Evolutionary conservation across 2,329 filamentous ascomycete genomes (phyloP).

Genomic region (Trichoderma pleuroti): DNA sequence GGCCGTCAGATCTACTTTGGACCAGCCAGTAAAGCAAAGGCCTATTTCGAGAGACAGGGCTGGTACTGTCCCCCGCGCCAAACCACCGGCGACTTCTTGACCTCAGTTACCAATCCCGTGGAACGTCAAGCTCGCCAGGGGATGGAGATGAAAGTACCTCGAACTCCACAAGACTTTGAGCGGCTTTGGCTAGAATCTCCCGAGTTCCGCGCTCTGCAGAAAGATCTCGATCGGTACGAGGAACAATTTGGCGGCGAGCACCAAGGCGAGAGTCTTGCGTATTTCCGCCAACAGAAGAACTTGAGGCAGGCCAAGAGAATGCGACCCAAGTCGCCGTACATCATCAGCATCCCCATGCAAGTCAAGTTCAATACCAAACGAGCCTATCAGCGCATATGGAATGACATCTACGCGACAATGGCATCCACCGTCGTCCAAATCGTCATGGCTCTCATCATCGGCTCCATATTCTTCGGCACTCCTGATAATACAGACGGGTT

Average conservation of each 20-base stretch:
- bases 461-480: slow-evolving; percentile 56
- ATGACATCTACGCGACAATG: slow-evolving; percentile 47
- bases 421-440: slow-evolving; percentile 47
- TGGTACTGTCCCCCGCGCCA: slow-evolving; percentile 65
- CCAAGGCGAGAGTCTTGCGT: slow-evolving; percentile 36
- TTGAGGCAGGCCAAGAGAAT: slow-evolving; percentile 50
- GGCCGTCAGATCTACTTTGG: slow-evolving; percentile 77
- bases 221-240: slow-evolving; percentile 51
- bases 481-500: slow-evolving; percentile 50
- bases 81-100: slow-evolving; percentile 67
- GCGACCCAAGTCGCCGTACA: slow-evolving; percentile 54
- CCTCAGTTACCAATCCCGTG: slow-evolving; percentile 61
- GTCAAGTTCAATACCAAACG: slow-evolving; percentile 49
- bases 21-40: slow-evolving; percentile 53
- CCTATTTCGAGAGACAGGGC: slow-evolving; percentile 66
- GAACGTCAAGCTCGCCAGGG: slow-evolving; percentile 56
- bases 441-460: slow-evolving; percentile 58
- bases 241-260: slow-evolving; percentile 42
- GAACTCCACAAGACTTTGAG: slow-evolving; percentile 68
- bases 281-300: slow-evolving; percentile 47
- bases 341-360: slow-evolving; percentile 54
- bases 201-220: slow-evolving; percentile 41
- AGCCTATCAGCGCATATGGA: slow-evolving; percentile 51
- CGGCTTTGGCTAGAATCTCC: slow-evolving; percentile 43
- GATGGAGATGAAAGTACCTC: slow-evolving; percentile 59